Evolutionary conservation across 805 yeast species (phyloP), one percentile per base, ranked within the genome.

Genomic region (Saturnispora dispora): DNA sequence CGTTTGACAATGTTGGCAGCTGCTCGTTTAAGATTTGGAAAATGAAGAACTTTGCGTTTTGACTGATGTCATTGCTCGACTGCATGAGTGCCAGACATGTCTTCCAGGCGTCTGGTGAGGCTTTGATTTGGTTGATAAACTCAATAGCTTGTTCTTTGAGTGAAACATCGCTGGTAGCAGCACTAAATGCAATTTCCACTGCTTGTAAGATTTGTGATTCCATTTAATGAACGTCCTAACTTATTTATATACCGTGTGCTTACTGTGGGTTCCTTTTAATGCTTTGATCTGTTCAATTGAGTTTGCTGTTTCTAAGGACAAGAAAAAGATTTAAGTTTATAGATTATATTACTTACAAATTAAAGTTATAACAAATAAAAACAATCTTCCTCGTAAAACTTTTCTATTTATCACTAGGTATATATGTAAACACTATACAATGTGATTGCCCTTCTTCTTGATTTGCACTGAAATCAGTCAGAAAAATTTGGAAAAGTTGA

Each of bases 181-280:
- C 55, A 64, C 81, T 80, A 50, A 85, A 77, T 7, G 96, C 96
- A 55, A 88, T 80, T 55, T 79, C 82, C 46, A 90, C 93, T 41
- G 96, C 96, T 69, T 88, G 93, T 65, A 79, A 88, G 60, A 90
- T 83, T 72, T 89, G 95, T 56, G 61, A 45, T 46, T 69, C 71
- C 71, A 68, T 68, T 22, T 44, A 40, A 20, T 13, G 22, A 8
- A 3, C n/a, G 11, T 8, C 18, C 23, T 7, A 15, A 11, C 15
- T 30, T 11, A n/a, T 11, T 30, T 30, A 9, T 30, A 13, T 30
- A 4, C 13, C 10, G 15, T 30, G 4, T 30, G 11, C 22, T 37
- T 17, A 37, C 5, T 11, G 22, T 17, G 11, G 20, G 20, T 13
- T 37, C 15, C 41, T 37, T 37, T 18, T 11, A n/a, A n/a, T 15